Base-by-base conservation (phyloP, 108 stramenopile species). In the Nitzschia palea region DNA sequence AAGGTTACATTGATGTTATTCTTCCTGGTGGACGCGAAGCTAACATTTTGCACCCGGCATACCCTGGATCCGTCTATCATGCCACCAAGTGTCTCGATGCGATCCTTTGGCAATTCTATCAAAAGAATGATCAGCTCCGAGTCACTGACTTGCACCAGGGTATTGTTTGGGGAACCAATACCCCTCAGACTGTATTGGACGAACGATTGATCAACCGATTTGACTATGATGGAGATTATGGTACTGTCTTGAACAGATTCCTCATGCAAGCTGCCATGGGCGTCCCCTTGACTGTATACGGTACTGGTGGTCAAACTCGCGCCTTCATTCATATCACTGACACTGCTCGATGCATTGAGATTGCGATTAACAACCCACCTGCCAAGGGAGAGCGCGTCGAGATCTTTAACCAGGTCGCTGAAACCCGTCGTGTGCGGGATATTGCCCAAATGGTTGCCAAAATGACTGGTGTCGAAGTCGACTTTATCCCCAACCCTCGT, bases 91-190 rank as follows among this genome's bases (percentile, higher is more conserved):
- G 97, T 71, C 76, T 97, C 67, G 98, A 98, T 76, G 98, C 98
- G 8, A 76, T 98, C 36, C 67, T 97, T 29, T 98, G 95, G 89
- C 96, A 97, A 83, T 98, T 97, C 71, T 98, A 98, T 86, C 86
- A 94, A 74, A 98, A 97, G 91, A 98, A 98, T 78, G 97, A 98
- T 66, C 77, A 89, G 18, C 86, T 98, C 28, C 83, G 95, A 29
- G 80, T 98, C 47, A 98, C 98, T 36, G 98, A 98, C 74, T 86
- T 98, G 55, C 98, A 98, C 74, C 98, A 98, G 76, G 98, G 98
- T 40, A 98, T 98, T 69, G 98, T 98, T n/a, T 98, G 98, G 98
- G 98, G 98, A 55, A 97, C 97, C 48, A 97, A 97, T 91, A 98
- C 98, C 12, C 86, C 90, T n/a, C 96, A 97, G 80, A 98, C 98